Base-by-base conservation (phyloP, 2,329 filamentous ascomycete genomes). In the Cordyceps pruinosa region DNA sequence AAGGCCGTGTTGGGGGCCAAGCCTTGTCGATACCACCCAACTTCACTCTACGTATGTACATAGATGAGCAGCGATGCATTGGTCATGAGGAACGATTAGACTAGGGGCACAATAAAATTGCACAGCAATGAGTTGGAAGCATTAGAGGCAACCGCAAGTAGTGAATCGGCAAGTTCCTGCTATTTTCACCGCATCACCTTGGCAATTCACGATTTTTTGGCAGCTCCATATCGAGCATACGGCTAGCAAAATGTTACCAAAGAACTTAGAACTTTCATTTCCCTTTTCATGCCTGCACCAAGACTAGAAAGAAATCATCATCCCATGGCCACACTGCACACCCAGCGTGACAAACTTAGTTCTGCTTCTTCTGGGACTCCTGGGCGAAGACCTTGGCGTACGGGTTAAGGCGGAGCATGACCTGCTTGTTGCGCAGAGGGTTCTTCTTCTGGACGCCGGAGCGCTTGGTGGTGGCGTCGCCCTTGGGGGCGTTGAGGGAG, bases 361-460 rank as follows among this genome's bases (percentile, higher is more conserved):
- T 61, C 68, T 71, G 70, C 69, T 72, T 72, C 70, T 74, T 73
- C 68, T 74, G 71, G 58, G 70, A 57, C 66, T 74, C 84, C 84
- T 95, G 90, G 68, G 86, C 81, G 80, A 95, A 99, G 63, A 89
- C 86, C 69, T 87, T 82, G 68, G 94, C 93, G 80, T 99, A 99
- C 64, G 94, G 94, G 88, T 99, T 99, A 77, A 99, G 89, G 71
- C 94, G 89, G 74, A 99, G 89, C 78, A 97, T 85, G 67, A 99
- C 88, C 85, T 97, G 94, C 86, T 91, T 96, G 89, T 99, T 99
- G 80, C 83, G 84, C 68, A 99, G 91, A 72, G 94, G 94, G 86
- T 99, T 99, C 92, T 97, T 97, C 91, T 99, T 99, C 86, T 97
- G 93, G 67, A 96, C 90, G 72, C 83, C 79, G 67, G 82, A 79